Conservation (phyloP, 1,284 basidiomycete species). For the Cryptococcus depauperatus region DNA sequence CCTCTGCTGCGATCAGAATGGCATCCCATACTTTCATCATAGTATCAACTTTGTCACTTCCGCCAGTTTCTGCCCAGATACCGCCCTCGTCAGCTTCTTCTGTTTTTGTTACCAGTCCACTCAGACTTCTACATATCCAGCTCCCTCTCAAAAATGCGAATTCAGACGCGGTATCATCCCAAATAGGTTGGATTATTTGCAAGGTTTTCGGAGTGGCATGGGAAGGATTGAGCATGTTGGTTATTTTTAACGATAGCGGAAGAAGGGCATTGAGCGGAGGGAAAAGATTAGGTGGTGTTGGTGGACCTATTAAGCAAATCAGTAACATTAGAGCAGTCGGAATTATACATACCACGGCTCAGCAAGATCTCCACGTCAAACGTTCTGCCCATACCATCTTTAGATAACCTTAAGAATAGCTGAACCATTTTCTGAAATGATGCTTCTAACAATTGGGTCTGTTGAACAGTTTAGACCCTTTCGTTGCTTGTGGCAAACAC, state of each 20-base stretch:
- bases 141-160: conserved; percentile 29
- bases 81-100: conserved; percentile 34
- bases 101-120: conserved; percentile 17
- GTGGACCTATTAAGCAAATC: conserved; percentile 16
- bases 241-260: conserved; percentile 19
- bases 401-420: conserved; percentile 30
- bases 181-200: conserved; percentile 20
- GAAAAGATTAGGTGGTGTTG: conserved; percentile 30
- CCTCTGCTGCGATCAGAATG: conserved; percentile 32
- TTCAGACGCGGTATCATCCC: conserved; percentile 19
- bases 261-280: conserved; percentile 22
- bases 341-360: conserved; percentile 19
- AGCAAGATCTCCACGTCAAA: conserved; percentile 25
- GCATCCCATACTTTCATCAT: conserved; percentile 30
- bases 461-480: background rate
- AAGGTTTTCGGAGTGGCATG: conserved; percentile 23
- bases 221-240: conserved; percentile 12
- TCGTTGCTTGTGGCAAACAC: no score
- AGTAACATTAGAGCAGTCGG: background rate
- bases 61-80: conserved; percentile 26
- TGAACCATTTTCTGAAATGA: conserved; percentile 29
- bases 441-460: conserved; percentile 38
- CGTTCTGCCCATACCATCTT: conserved; percentile 22
- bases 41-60: conserved; percentile 30
- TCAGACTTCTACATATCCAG: conserved; percentile 27